These are phyloP conservation scores for Rasamsonia emersonii DNA, from an alignment of 2,329 filamentous ascomycete genomes.

Conservation along the genomic window DNA sequence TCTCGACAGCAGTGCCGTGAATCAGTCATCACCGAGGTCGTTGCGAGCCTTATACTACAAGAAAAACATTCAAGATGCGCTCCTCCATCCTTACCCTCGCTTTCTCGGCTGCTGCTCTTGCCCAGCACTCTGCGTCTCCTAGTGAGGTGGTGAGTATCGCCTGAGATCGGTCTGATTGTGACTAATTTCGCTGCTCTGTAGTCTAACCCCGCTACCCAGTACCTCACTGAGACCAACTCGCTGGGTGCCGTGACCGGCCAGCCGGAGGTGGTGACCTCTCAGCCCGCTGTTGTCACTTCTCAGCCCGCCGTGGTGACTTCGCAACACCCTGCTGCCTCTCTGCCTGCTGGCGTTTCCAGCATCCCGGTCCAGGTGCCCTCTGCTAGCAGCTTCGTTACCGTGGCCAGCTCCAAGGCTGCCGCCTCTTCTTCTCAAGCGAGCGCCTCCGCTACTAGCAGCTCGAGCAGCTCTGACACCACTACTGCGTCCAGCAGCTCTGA, in stretches of 20 bases:
- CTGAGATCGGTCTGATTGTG: too few relatives aligned
- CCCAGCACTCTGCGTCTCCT: slow-evolving; percentile 24
- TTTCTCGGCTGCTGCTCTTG: slow-evolving; percentile 34
- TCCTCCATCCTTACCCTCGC: slow-evolving; percentile 35
- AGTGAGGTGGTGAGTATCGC: too few relatives aligned
- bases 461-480: slow-evolving; percentile 12
- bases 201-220: slow-evolving; percentile 36
- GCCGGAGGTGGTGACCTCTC: slow-evolving; percentile 28
- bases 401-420: slow-evolving; percentile 14
- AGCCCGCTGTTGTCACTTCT: slow-evolving; percentile 23
- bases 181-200: too few relatives aligned
- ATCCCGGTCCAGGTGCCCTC: slow-evolving; percentile 16
- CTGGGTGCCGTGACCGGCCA: slow-evolving; percentile 42
- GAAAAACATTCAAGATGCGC: slow-evolving; percentile 43
- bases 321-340: slow-evolving; percentile 30
- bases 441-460: slow-evolving; percentile 12
- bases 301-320: slow-evolving; percentile 25
- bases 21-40: too few relatives aligned
- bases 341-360: slow-evolving; percentile 34
- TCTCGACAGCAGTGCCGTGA: too few relatives aligned
- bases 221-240: slow-evolving; percentile 41
- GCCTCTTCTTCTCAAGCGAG: slow-evolving; percentile 16
- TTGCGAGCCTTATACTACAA: too few relatives aligned
- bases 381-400: slow-evolving; percentile 14
- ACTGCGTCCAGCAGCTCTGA: slow-evolving; percentile 17